Evolutionary conservation across 352 stramenopile species (phyloP), one percentile per base, ranked within the genome.

Genomic region (Globisporangium alternatum): DNA sequence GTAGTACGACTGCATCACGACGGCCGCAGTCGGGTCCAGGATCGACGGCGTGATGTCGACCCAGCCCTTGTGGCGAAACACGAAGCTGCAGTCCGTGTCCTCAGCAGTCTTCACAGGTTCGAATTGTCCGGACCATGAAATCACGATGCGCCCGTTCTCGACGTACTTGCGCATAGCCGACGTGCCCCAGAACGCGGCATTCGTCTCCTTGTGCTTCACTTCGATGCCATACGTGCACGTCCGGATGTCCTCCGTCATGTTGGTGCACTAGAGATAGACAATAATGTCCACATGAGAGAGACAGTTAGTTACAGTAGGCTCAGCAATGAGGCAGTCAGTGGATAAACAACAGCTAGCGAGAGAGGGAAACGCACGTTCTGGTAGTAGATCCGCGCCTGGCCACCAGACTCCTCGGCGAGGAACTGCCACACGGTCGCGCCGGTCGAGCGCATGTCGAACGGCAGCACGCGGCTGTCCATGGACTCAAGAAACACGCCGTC

Each of bases 1-100:
- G 30, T 69, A 60, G 56, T 64, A 60, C 37, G 57, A 69, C 31
- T 64, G 49, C 49, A 69, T 69, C 63, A 64, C 56, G 5, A 64
- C 64, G 19, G 56, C 56, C 30, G 64, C 51, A 5, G 8, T 39
- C 22, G 57, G 64, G 13, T 63, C 44, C 17, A 49, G 44, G 17
- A 31, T 51, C 17, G 37, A 54, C 39, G 56, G 64, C 15, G 56
- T 56, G 56, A 69, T 69, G 57, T 59, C 51, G 22, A 60, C 45
- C 49, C 63, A 68, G 21, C 56, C 47, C 13, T 60, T 60, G 22
- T 65, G 56, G 19, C 33, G 48, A 28, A 69, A 69, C 30, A 60
- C 49, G 21, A 65, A 65, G 15, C 49, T 25, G 31, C 41, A 51
- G 49, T 39, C 25, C 22, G 41, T 61, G 51, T 31, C 41, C 5